Percentiles rank a stretch among this genome's conserved stretches.
These are phyloP conservation scores for Cladosporium sphaerospermum DNA, from an alignment of 2,329 filamentous ascomycete species.

Conservation along the genomic window DNA sequence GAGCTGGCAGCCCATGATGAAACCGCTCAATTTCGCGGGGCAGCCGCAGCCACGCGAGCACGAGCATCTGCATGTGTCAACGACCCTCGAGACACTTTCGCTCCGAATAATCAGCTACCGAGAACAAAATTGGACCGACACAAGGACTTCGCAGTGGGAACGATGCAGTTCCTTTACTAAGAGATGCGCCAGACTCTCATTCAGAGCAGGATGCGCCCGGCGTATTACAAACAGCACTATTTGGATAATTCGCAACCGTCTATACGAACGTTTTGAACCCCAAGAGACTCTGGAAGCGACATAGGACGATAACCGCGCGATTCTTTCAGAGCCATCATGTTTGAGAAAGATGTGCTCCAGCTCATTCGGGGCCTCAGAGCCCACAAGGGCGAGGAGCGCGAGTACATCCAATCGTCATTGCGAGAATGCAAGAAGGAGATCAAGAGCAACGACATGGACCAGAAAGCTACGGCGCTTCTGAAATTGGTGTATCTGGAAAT, in stretches of 20 bases:
- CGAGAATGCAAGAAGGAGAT: slow-evolving; percentile 95
- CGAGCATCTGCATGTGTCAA: slow-evolving; percentile 5
- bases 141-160: too few relatives aligned
- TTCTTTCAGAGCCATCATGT: slow-evolving; percentile 52
- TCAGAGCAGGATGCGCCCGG: background rate
- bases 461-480: slow-evolving; percentile 91
- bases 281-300: too few relatives aligned
- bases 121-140: too few relatives aligned
- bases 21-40: too few relatives aligned
- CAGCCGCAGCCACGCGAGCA: slow-evolving; percentile 4
- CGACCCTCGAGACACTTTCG: background rate
- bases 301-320: too few relatives aligned
- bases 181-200: too few relatives aligned
- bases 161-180: too few relatives aligned
- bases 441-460: slow-evolving; percentile 88
- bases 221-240: background rate
- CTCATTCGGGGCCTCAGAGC: slow-evolving; percentile 93
- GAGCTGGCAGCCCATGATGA: background rate
- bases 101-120: too few relatives aligned
- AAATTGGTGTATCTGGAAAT: slow-evolving; percentile 98
- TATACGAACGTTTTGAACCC: background rate
- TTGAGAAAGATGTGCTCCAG: slow-evolving; percentile 98
- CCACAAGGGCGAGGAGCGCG: slow-evolving; percentile 90
- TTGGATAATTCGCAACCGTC: slow-evolving; percentile 1
- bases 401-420: slow-evolving; percentile 88